Evolutionary conservation across 805 yeast species (phyloP), one percentile per base, ranked within the genome.

Genomic region (Yamadazyma laniorum): DNA sequence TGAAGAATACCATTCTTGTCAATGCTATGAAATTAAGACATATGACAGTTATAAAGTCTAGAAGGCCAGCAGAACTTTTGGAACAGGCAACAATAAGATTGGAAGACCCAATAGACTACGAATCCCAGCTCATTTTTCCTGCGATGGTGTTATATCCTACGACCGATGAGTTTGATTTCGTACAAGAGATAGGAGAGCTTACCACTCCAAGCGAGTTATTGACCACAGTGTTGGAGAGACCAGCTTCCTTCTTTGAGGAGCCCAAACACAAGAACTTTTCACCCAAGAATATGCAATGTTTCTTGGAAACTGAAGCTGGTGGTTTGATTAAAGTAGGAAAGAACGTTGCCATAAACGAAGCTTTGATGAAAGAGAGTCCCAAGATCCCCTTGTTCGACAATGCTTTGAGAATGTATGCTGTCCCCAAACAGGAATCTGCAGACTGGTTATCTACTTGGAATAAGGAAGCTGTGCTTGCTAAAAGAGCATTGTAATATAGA

Each of bases 321-420:
- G 97, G 97, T 0, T 70, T 91, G 43, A 81, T 88, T 31, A 88
- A 87, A 59, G 78, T 84, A 4, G 96, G 96, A 18, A 85, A 82
- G 57, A 87, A 85, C 47, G 74, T 80, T 16, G 66, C 85, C 1
- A 56, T 91, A 16, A 75, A 77, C 50, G 74, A 75, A 35, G 84
- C 82, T 0, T 68, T 91, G 45, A 72, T 78, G 64, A 72, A 77
- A 34, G 77, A 73, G 25, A 61, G 62, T 6, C 85, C 95, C 12
- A 70, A 69, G 17, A 79, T 87, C 6, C 95, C 96, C 2, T 58
- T 90, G 29, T 80, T 90, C 44, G 96, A 90, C 51, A 72, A 75
- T 43, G 70, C 83, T 27, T 69, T 87, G 42, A 74, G 88, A 47
- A 53, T 91, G 7, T 88, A 82, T 50, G 75, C 87, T 18, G 90